These are phyloP conservation scores for Cerioporus squamosus DNA, from an alignment of 1,284 basidiomycete species.

Conservation along the genomic window DNA sequence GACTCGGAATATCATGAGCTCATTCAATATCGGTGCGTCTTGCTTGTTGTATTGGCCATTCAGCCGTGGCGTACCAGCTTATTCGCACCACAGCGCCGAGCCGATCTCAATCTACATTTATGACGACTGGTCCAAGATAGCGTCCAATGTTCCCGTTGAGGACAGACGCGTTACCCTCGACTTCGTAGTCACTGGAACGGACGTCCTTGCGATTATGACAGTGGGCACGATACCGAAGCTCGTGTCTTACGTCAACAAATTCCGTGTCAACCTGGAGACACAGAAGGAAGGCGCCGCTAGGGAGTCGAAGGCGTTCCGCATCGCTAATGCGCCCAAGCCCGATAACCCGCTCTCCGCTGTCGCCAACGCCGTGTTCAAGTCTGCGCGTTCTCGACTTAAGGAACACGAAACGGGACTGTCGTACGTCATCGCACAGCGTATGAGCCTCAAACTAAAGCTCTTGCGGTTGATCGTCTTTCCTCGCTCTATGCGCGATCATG, in stretches of 20 bases:
- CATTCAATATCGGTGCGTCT: conserved; percentile 76
- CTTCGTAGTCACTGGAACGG: conserved; percentile 77
- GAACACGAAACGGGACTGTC: conserved; percentile 63
- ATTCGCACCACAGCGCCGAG: conserved; percentile 59
- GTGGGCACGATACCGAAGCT: conserved; percentile 78
- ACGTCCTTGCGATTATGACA: conserved; percentile 72
- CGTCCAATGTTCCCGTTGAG: conserved; percentile 42
- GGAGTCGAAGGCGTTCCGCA: conserved; percentile 74
- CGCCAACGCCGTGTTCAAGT: conserved; percentile 81
- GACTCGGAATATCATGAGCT: conserved; percentile 81
- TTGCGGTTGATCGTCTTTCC: conserved; percentile 77
- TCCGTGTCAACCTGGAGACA: conserved; percentile 70
- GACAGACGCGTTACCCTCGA: conserved; percentile 72
- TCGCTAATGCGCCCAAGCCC: conserved; percentile 66
- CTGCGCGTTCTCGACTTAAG: conserved; percentile 68
- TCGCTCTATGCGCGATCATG: conserved; percentile 71
- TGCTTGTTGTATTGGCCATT: no score
- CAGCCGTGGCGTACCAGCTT: conserved; percentile 13
- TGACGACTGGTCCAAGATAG: conserved; percentile 80
- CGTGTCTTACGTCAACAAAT: conserved; percentile 72
- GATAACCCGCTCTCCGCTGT: conserved; percentile 82
- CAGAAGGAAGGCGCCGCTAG: conserved; percentile 77
- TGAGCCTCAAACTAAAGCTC: conserved; percentile 66
- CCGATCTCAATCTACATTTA: conserved; percentile 76
- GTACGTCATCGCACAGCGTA: conserved; percentile 69